Conservation (phyloP, 768 basidiomycete genomes). For the Bullera alba region DNA sequence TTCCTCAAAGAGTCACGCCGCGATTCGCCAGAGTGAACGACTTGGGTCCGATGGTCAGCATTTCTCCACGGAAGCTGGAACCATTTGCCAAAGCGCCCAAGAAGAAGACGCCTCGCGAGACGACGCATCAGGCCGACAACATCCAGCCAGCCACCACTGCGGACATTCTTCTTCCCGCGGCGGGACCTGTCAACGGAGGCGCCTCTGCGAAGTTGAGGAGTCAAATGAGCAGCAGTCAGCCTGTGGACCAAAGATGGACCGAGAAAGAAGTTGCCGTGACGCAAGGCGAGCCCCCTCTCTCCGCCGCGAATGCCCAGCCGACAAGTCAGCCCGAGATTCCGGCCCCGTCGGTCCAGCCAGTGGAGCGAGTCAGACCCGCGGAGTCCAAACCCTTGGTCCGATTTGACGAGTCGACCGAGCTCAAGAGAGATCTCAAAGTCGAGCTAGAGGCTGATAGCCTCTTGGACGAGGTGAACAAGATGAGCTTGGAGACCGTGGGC, state of each 20-base stretch:
- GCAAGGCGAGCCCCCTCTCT: conserved; percentile 11
- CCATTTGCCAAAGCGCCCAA: conserved; percentile 28
- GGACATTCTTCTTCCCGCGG: neutral
- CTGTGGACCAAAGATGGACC: too few relatives aligned
- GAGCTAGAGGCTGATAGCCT: conserved; percentile 42
- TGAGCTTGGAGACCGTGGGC: conserved; percentile 38
- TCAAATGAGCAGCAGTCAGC: neutral
- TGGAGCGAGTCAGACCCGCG: neutral
- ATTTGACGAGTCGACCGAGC: conserved; percentile 44
- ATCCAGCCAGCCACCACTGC: neutral
- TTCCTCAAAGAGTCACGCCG: conserved; percentile 14
- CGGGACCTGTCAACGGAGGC: too few relatives aligned
- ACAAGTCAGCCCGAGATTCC: too few relatives aligned
- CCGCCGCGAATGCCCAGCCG: conserved; percentile 9
- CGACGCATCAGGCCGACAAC: neutral
- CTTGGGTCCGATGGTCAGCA: conserved; percentile 29
- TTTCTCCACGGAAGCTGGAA: conserved; percentile 27
- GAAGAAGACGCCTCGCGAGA: conserved; percentile 11
- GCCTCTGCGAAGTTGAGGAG: too few relatives aligned
- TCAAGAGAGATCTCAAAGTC: too few relatives aligned
- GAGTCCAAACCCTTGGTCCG: conserved; percentile 33
- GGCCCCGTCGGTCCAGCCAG: conserved; percentile 4
- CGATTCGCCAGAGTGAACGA: conserved; percentile 13
- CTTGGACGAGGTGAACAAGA: conserved; percentile 44
- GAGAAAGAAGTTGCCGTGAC: conserved; percentile 10